Evolutionary conservation across 2,329 filamentous ascomycete species (phyloP).

Genomic region (Fusarium succisae): DNA sequence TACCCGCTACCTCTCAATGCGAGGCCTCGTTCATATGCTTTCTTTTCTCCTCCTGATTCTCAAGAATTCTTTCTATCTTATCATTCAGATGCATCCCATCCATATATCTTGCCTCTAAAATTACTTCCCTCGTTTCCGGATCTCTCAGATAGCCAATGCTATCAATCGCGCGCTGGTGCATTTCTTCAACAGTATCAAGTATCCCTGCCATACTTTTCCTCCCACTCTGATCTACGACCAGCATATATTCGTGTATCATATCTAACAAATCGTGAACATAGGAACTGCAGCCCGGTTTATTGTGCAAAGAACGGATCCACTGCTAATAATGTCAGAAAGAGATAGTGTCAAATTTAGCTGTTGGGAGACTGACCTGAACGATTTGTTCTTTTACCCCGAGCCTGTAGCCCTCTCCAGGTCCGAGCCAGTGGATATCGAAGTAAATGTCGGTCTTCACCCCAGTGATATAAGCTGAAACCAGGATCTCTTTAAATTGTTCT

Average conservation of each 20-base stretch:
- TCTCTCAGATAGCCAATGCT: fast-evolving
- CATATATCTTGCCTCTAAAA: background rate
- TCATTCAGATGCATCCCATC: background rate
- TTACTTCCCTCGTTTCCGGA: background rate
- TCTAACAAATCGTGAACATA: background rate
- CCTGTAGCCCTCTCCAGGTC: background rate
- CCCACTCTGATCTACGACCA: background rate
- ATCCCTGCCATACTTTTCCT: background rate
- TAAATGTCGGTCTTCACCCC: background rate
- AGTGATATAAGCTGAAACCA: background rate
- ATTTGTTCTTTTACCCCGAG: background rate
- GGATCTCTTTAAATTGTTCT: background rate
- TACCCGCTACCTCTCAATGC: background rate
- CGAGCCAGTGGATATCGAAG: background rate
- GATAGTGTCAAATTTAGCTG: background rate
- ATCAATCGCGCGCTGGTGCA: background rate
- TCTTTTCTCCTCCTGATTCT: background rate
- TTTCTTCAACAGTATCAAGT: fast-evolving
- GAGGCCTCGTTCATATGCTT: background rate
- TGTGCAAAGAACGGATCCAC: background rate
- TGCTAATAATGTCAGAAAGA: background rate
- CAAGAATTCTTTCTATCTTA: background rate
- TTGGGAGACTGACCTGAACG: background rate
- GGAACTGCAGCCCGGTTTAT: background rate
- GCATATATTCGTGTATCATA: background rate